Conservation (phyloP, 2,329 filamentous ascomycete species). For the Talaromyces sp. region DNA sequence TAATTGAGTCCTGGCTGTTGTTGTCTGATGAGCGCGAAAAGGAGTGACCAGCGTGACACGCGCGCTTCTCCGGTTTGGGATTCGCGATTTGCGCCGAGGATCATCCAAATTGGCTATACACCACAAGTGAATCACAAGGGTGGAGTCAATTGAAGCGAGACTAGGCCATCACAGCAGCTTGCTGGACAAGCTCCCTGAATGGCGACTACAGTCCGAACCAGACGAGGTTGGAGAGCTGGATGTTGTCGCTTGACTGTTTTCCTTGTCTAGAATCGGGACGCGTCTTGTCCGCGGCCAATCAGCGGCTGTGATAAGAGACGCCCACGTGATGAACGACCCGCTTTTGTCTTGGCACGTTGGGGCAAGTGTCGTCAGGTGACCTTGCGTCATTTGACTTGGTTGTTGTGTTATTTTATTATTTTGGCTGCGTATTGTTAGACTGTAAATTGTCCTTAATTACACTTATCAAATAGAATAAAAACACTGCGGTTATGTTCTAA, state of each 20-base stretch:
- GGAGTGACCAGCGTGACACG: background rate
- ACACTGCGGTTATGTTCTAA: background rate
- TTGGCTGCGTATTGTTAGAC: background rate
- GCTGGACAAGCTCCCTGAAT: conserved; percentile 5
- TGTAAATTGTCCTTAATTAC: background rate
- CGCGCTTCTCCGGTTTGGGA: background rate
- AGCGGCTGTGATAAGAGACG: background rate
- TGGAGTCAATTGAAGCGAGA: background rate
- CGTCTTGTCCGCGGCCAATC: background rate
- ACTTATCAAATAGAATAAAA: background rate
- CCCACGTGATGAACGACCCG: background rate
- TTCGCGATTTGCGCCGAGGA: background rate
- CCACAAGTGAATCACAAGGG: background rate
- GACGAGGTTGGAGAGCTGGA: background rate
- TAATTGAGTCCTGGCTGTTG: background rate
- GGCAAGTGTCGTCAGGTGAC: background rate
- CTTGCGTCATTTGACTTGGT: background rate
- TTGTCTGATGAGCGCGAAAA: background rate
- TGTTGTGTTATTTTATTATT: too few relatives aligned
- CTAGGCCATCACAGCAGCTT: conserved; percentile 6
- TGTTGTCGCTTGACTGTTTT: conserved; percentile 11
- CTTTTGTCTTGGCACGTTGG: background rate
- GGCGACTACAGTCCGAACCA: background rate
- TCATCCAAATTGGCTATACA: background rate
- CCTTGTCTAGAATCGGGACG: conserved; percentile 6